Base-by-base conservation (phyloP, 2,329 filamentous ascomycete genomes). In the Neofusicoccum sp. region DNA sequence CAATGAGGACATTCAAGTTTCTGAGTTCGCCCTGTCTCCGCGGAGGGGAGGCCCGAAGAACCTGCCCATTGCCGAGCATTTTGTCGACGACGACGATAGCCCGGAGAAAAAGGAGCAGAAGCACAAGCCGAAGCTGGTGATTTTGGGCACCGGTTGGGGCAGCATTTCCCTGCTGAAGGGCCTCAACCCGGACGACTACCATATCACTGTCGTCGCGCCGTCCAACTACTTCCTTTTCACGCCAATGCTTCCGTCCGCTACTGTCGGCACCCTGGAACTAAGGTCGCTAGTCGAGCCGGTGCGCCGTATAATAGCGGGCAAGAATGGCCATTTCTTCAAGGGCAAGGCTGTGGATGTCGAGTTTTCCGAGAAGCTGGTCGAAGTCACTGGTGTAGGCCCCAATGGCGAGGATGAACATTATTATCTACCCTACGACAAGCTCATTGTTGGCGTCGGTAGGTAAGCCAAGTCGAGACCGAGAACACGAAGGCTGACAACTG, bases 191-290 rank as follows among this genome's bases (percentile, higher is more conserved):
- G 91, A 93, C 11, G 91, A 97, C 68, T 99, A 97, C 72, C 93
- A 99, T 75, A 88, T 99, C 66, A 98, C 93, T 4, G 89, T 99
- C 40, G 89, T 99, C 44, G 96, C 92, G 11, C 93, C 95, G 0
- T 89, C 89, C 36, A 98, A 98, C 70, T 96, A 98, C 78, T 99
- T 99, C 78, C 79, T 99, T 33, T 99, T 99, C 75, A 99, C 95
- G 1, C 95, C 95, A 0, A 98, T 99, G 93, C 82, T 99, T 44
- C 95, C 95, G 1, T 96, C 92, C 34, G 96, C 95, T 6, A 99
- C 96, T 0, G 95, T 99, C 5, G 96, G 96, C 11, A 99, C 95
- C 0, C 80, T 99, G 33, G 93, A 96, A 71, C 80, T 98, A 69
- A 84, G 93, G 65, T 96, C 92, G 53, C 80, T 99, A 62, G 91